Evolutionary conservation across 1,284 basidiomycete genomes (phyloP).

Genomic region (Ustilago esculenta): DNA sequence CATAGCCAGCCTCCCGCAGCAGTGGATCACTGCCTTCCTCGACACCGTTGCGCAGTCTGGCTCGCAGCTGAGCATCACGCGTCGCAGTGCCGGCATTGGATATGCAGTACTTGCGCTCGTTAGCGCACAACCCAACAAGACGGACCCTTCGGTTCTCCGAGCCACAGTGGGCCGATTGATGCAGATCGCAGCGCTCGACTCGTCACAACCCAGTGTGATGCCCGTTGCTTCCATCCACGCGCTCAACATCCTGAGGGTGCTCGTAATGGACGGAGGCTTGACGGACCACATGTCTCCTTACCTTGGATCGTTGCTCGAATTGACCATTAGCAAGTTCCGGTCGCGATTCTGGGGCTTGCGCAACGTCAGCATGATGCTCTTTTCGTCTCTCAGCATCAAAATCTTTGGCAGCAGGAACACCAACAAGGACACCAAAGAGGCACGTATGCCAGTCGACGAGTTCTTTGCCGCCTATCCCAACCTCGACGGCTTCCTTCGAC

Average conservation of each 20-base stretch:
- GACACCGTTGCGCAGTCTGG: conserved; percentile 42
- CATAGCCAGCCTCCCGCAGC: conserved; percentile 45
- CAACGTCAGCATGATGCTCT: conserved; percentile 68
- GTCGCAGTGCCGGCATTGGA: conserved; percentile 67
- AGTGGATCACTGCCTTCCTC: conserved; percentile 63
- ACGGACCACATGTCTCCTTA: conserved; percentile 44
- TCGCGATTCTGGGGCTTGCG: conserved; percentile 66
- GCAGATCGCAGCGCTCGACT: conserved; percentile 21
- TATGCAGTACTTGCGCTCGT: conserved; percentile 67
- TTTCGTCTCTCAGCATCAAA: conserved; percentile 62
- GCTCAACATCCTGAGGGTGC: conserved; percentile 65
- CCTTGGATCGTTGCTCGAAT: conserved; percentile 60
- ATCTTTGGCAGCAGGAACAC: conserved; percentile 53
- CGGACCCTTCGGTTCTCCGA: conserved; percentile 25
- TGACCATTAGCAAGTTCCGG: conserved; percentile 64
- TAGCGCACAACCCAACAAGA: conserved; percentile 48
- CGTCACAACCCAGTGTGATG: conserved; percentile 25
- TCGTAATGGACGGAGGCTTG: conserved; percentile 59
- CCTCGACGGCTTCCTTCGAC: conserved; percentile 36
- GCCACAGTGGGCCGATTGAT: conserved; percentile 41
- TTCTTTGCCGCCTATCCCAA: conserved; percentile 49
- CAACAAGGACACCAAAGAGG: conserved; percentile 47
- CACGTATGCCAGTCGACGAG: conserved; percentile 43
- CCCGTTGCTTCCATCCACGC: conserved; percentile 60
- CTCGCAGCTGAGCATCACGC: conserved; percentile 64